These are phyloP conservation scores for Sclerotinia trifoliorum DNA, from an alignment of 2,329 filamentous ascomycete species.

Conservation along the genomic window DNA sequence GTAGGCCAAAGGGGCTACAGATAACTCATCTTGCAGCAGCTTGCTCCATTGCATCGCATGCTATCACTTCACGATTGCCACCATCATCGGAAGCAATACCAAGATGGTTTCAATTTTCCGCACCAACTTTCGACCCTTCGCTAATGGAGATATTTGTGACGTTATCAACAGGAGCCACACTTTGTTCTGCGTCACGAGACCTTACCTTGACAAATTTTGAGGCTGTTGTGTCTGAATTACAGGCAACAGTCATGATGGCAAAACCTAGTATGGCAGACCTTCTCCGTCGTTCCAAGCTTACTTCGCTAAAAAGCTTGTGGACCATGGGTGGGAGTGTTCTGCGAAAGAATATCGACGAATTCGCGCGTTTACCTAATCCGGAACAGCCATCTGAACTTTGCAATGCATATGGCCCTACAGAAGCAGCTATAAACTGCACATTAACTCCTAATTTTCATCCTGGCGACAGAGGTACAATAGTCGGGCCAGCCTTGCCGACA, in stretches of 20 bases:
- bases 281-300: conserved; percentile 5
- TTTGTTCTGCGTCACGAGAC: conserved; percentile 15
- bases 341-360: conserved; percentile 17
- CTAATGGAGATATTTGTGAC: conserved; percentile 39
- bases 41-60: conserved; percentile 20
- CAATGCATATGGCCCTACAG: conserved; percentile 17
- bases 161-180: conserved; percentile 4
- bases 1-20: conserved; percentile 40
- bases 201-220: conserved; percentile 12
- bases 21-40: conserved; percentile 30
- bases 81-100: conserved; percentile 5
- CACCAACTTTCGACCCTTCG: conserved; percentile 30
- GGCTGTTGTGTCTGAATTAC: conserved; percentile 9
- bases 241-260: conserved; percentile 18
- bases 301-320: conserved; percentile 6
- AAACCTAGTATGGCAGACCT: conserved; percentile 16
- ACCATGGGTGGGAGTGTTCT: conserved; percentile 12
- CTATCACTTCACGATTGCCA: conserved; percentile 1
- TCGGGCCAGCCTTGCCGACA: conserved; percentile 5
- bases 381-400: conserved; percentile 11
- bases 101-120: conserved; percentile 5
- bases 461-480: conserved; percentile 4
- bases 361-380: neutral
- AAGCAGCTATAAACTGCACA: conserved; percentile 9
- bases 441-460: conserved; percentile 8